Base-by-base conservation (phyloP, 768 basidiomycete genomes). In the Amylocystis lapponica region DNA sequence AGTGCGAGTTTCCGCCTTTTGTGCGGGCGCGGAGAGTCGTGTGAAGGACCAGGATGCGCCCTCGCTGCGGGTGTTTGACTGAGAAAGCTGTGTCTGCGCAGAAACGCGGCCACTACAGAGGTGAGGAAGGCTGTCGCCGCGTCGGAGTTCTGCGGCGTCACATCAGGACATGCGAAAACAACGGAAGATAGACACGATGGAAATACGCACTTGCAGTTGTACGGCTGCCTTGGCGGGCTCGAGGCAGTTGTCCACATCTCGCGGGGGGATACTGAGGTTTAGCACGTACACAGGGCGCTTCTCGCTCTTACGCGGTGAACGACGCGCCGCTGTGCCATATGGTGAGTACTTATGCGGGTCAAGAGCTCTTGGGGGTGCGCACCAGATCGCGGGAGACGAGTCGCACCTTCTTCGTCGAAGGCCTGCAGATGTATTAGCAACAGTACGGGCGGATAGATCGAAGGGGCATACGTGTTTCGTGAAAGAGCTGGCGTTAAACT, bases 241-340 rank as follows among this genome's bases (percentile, higher is more conserved):
- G 22, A 92, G 56, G 46, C 79, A 78, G 43, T 86, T 83, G 56
- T 96, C 91, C 8, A 96, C 68, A 21, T 80, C 67, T 20, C 67
- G 64, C 3, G 79, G 65, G 33, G 89, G 80, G 16, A 93, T 64
- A 8, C 66, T 70, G 46, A 98, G 57, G 56, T 88, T 81, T 36
- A 98, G 67, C 35, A 92, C 83, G 59, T 87, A 97, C 47, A 92
- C 78, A 4, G 92, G 81, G 59, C 78, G 78, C 61, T 80, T 81
- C 56, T 91, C 89, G 19, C 66, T 61, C 63, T 87, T 91, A 30
- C 84, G 79, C 25, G 91, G 86, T 26, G 91, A 86, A 26, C 84
- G 74, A 46, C 86, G 78, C 33, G 56, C 56, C 38, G 65, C 86
- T 87, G 44, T 27, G 36, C 51, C 42, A 43, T 35, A 41, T 50